Evolutionary conservation across 1,284 basidiomycete genomes (phyloP), one percentile per base, ranked within the genome.

Genomic region (Malassezia psittaci): DNA sequence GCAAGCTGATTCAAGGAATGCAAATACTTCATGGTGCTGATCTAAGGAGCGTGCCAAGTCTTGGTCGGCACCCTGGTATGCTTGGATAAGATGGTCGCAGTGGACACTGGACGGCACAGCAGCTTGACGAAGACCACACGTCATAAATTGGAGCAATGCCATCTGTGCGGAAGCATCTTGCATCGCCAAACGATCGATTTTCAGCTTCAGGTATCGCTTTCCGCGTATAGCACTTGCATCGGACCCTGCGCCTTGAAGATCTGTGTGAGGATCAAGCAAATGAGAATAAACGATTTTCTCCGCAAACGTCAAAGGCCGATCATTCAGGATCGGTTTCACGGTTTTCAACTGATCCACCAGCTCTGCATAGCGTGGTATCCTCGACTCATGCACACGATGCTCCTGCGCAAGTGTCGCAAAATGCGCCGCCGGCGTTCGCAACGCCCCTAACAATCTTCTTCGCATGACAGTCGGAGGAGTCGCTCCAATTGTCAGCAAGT

Each of bases 91-190:
- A 77, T 99, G 94, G 75, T 99, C 94, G 72, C 94, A 98, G 77
- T 99, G 94, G 40, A 83, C 80, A 62, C 76, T 94, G 81, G 78
- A 86, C 80, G 94, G 93, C 8, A 98, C 91, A 32, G 88, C 87
- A 66, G 85, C 88, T 60, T 81, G 81, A 21, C 83, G 78, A 52
- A 96, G 82, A 35, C 89, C 90, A 59, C 91, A 94, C 55, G 93
- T 96, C 88, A 96, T 96, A 77, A 98, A 99, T 77, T 99, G 94
- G 53, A 99, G 78, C 54, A 94, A 85, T 39, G 94, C 94, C 94
- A 99, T 99, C 85, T 99, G 94, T 43, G 94, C 94, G 37, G 90
- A 94, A 33, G 94, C 94, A 82, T 98, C 94, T 76, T 98, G 94
- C 89, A 98, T 96, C 34, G 94, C 94, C 21, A 98, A 90, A 62